Evolutionary conservation across 2,329 filamentous ascomycete species (phyloP), one percentile per base, ranked within the genome.

Genomic region (Xenosphaeropsis pyriputrescens): DNA sequence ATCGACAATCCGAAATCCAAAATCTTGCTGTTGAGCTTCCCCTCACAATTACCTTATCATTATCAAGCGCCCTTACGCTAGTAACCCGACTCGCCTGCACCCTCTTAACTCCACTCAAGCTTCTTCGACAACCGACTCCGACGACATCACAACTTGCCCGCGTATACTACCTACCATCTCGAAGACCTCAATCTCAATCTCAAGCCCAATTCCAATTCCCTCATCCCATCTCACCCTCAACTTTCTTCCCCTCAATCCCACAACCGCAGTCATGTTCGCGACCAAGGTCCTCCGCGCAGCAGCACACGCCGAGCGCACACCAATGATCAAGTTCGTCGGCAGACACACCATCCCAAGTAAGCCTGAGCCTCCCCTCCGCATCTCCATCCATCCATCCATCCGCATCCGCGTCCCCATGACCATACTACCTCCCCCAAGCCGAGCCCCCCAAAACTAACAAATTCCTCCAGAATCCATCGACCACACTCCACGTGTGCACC

Each of bases 401-500:
- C 18, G 5, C 18, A 19, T 19, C 18, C 18, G 5, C 22, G 12
- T 26, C 22, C 8, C 8, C 22, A 26, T 26, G 7, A 9, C 7
- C 22, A n/a, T n/a, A n/a, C n/a, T n/a, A n/a, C n/a, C n/a, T n/a
- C n/a, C n/a, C n/a, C n/a, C n/a, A n/a, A n/a, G n/a, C n/a, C n/a
- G n/a, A n/a, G n/a, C n/a, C 12, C 12, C 8, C 22, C 8, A 18
- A 33, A 16, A 18, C 32, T 38, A 26, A 19, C 31, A 51, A 45
- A 52, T 41, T 34, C 32, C 18, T 16, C 19, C 57, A 74, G 72
- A 67, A 47, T 53, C 55, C 22, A 49, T 74, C 45, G 71, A 76
- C 57, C 71, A 75, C 61, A 64, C 68, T 37, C 70, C 71, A 36
- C 62, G 68, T 44, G 59, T 60, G 39, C 72, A 75, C 56, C 72